phyloP scores from a whole-genome alignment of 345 rosid species.

The Kernera saxatilis region DNA sequence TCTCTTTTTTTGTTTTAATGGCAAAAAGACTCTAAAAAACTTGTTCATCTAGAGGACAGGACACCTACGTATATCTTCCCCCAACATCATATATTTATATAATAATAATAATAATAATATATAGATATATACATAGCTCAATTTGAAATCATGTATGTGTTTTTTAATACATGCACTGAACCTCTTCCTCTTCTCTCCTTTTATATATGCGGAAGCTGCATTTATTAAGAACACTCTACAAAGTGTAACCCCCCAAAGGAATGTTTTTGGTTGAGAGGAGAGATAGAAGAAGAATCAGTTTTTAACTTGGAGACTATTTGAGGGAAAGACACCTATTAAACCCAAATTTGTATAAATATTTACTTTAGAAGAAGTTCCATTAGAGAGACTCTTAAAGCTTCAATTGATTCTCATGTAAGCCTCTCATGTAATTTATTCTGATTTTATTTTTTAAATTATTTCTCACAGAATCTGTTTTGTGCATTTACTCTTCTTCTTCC shows the following conservation, averaged over 20 bases:
- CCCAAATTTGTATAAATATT: background rate
- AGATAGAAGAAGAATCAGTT: background rate
- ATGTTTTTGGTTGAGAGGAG: constrained; percentile 17
- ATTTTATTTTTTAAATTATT: background rate
- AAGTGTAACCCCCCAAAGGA: constrained; percentile 10
- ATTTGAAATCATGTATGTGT: no score
- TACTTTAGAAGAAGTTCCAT: background rate
- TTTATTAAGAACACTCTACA: background rate
- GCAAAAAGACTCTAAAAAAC: no score
- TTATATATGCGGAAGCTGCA: constrained; percentile 3
- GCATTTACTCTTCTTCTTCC: constrained; percentile 20
- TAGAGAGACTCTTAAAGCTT: background rate
- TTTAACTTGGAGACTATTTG: constrained; percentile 5
- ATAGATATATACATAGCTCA: no score
- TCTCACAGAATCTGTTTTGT: background rate
- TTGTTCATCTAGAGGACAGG: background rate
- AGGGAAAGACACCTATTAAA: background rate
- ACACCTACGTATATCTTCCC: background rate
- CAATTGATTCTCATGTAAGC: constrained; percentile 9
- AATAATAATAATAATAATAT: no score
- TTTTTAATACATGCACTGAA: background rate
- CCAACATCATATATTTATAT: no score
- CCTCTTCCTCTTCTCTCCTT: constrained; percentile 6
- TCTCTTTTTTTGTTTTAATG: no score
- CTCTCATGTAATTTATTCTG: background rate